Evolutionary conservation across 345 rosid species (phyloP).

Genomic region (Eucalyptus pauciflora): DNA sequence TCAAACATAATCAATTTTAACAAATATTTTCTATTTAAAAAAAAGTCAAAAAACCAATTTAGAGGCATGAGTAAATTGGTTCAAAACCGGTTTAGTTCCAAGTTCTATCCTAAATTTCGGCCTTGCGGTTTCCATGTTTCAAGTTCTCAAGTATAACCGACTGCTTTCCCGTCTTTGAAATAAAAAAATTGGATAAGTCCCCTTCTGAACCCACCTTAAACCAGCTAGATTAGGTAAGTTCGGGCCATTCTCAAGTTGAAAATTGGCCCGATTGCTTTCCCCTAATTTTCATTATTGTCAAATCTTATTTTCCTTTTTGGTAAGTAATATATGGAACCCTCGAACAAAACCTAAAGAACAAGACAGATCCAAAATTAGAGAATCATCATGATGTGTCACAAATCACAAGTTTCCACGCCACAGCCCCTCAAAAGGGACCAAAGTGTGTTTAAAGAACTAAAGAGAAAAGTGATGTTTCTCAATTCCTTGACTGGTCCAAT

Average conservation of each 20-base stretch:
- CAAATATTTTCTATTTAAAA: neutral
- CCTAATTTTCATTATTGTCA: neutral
- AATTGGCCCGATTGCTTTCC: neutral
- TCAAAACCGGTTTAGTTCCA: neutral
- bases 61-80: neutral
- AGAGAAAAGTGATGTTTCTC: neutral
- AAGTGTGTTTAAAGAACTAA: neutral
- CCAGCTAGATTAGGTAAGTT: fast-evolving
- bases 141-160: neutral
- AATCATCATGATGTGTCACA: neutral
- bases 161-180: neutral
- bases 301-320: neutral
- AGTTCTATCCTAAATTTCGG: neutral
- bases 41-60: neutral
- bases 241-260: neutral
- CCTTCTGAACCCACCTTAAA: neutral
- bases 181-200: neutral
- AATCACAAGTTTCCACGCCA: neutral
- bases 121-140: neutral
- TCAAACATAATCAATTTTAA: neutral
- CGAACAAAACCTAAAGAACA: neutral
- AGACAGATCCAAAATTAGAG: neutral
- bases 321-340: neutral
- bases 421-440: neutral
- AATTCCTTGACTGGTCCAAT: neutral